phyloP scores from a whole-genome alignment of 2,329 filamentous ascomycete genomes.

The Metarhizium humberi region DNA sequence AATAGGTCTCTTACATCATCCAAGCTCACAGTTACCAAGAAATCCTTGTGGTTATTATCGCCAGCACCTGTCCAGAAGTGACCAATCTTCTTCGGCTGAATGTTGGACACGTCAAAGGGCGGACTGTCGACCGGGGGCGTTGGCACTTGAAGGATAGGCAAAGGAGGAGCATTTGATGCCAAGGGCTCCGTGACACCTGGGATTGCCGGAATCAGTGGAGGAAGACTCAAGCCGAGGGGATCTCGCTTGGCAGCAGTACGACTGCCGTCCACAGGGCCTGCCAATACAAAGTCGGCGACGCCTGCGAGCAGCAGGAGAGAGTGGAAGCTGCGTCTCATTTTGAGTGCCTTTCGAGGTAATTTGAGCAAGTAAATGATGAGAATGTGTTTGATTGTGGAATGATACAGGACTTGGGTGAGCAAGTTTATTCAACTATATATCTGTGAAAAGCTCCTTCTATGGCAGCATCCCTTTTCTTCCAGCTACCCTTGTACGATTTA shows the following conservation, averaged over 20 bases:
- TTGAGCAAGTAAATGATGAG: too few species aligned
- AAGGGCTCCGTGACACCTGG: slow-evolving; percentile 47
- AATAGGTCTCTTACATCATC: slow-evolving; percentile 36
- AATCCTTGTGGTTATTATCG: slow-evolving; percentile 51
- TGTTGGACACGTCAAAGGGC: slow-evolving; percentile 40
- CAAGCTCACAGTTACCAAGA: slow-evolving; percentile 47
- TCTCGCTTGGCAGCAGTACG: slow-evolving; percentile 1
- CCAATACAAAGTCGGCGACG: background rate
- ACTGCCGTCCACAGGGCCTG: background rate
- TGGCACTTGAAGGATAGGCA: slow-evolving; percentile 49
- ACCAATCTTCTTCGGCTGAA: slow-evolving; percentile 57
- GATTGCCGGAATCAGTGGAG: slow-evolving; percentile 48
- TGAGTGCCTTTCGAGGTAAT: too few species aligned
- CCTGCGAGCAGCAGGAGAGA: background rate
- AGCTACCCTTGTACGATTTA: background rate
- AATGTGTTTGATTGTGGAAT: too few species aligned
- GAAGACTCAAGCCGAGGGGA: slow-evolving; percentile 27
- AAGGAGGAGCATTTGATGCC: slow-evolving; percentile 34
- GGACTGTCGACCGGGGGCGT: slow-evolving; percentile 47
- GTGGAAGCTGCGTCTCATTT: too few species aligned
- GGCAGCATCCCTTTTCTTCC: background rate
- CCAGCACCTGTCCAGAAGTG: slow-evolving; percentile 56
- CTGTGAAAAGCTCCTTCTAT: background rate
- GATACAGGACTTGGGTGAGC: background rate
- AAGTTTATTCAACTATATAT: slow-evolving; percentile 1